Evolutionary conservation across 208 protist species (phyloP), one percentile per base, ranked within the genome.

Genomic region (Jaenimonas drosophilae): DNA sequence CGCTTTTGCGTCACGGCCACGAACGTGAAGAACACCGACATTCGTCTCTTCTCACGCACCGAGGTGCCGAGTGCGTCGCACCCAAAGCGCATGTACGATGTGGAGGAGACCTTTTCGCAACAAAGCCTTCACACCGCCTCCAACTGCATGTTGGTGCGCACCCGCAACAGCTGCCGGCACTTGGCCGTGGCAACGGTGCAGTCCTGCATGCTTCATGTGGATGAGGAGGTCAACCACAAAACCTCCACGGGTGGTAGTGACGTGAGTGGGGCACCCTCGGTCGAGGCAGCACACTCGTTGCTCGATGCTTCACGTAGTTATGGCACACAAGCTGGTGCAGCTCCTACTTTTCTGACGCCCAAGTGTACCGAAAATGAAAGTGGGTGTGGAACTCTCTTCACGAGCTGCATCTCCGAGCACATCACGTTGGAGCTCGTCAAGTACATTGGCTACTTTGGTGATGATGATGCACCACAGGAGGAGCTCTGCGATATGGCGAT

Each of bases 1-100:
- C 70, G 70, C 38, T 79, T 82, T 57, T 68, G 53, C 38, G 70
- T 94, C 47, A 76, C 60, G 17, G 85, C 76, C 14, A 66, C 64
- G n/a, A 89, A 93, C 50, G 80, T 82, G 14, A 63, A 69, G 20
- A 88, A 87, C 51, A 88, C 85, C 0, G 80, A 93, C 42, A 86
- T 93, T 47, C 79, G 80, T 38, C 66, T 93, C 49, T 66, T 90
- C 36, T 90, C 80, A 7, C 73, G 77, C 37, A 84, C 64, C 23
- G 55, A 61, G 14, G 34, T 84, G 7, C 72, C 68, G 0, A 26
- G 42, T 0, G 64, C 64, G 24, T 29, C 41, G 19, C 27, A 33
- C 14, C 20, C 38, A 4, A 38, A 31, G 16, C 17, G 53, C 27
- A 47, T 66, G 44, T 80, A 73, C 33, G 66, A 67, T 50, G 50